A percentile compares a stretch with the other conserved stretches of the same genome.
phyloP scores from a whole-genome alignment of 257 asterid genomes.

The Fraxinus excelsior region DNA sequence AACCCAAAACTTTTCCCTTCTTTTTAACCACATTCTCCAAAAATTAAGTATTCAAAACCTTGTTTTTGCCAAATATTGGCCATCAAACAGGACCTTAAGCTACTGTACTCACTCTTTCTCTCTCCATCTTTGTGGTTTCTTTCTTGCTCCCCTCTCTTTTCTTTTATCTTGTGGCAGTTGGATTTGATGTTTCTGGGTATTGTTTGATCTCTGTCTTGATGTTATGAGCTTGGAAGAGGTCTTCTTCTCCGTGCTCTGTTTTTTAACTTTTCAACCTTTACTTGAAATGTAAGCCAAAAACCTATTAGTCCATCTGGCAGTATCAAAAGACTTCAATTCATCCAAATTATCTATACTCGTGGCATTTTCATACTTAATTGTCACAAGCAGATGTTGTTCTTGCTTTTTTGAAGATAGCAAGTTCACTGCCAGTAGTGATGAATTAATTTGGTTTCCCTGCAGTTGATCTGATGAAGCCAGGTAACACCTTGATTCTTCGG shows the following conservation, averaged over 20 bases:
- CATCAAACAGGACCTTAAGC: background rate
- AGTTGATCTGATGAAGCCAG: conserved; percentile 72
- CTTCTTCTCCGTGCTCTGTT: too few relatives aligned
- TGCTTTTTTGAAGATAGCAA: background rate
- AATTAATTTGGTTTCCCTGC: conserved; percentile 27
- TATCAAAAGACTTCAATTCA: background rate
- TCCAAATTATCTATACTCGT: background rate
- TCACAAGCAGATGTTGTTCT: background rate
- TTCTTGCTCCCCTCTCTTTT: background rate
- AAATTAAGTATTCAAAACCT: too few relatives aligned
- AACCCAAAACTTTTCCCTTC: too few relatives aligned
- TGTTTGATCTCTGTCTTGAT: background rate
- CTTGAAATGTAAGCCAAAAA: background rate
- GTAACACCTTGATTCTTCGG: conserved; percentile 57
- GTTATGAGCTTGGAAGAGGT: background rate
- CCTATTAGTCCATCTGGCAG: background rate
- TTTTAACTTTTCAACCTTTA: background rate
- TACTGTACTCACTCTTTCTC: background rate
- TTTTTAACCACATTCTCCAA: too few relatives aligned
- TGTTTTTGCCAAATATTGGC: too few relatives aligned
- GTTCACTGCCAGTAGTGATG: conserved; percentile 11
- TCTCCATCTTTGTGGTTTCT: background rate
- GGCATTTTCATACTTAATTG: background rate
- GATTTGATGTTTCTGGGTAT: background rate
- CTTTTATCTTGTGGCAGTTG: background rate